Evolutionary conservation across 106 monocot genomes (phyloP).

Genomic region (Acorus gramineus): DNA sequence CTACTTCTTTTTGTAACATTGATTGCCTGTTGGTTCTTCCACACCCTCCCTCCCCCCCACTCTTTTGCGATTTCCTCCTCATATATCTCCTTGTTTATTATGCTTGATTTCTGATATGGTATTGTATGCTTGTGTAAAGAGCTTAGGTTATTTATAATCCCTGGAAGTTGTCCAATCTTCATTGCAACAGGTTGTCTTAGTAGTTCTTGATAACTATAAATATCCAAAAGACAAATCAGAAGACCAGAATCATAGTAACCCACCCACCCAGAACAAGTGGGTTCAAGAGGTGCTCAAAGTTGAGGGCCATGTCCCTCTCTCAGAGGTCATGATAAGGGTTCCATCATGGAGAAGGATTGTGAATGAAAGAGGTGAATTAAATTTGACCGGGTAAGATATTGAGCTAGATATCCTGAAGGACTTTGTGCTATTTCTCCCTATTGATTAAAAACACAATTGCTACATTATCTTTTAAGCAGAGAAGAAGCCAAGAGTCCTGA

Average conservation of each 20-base stretch:
- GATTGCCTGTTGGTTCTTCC: too few relatives aligned
- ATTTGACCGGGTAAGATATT: constrained; percentile 41
- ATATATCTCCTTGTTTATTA: too few relatives aligned
- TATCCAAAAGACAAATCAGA: constrained; percentile 29
- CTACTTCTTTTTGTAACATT: too few relatives aligned
- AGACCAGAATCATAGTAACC: constrained; percentile 16
- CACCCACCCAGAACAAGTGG: constrained; percentile 36
- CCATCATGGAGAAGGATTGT: constrained; percentile 73
- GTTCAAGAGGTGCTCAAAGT: constrained; percentile 68
- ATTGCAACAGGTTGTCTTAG: constrained; percentile 63
- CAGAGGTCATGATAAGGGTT: constrained; percentile 27
- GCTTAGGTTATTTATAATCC: too few relatives aligned
- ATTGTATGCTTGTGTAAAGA: too few relatives aligned
- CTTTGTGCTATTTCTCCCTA: not conserved
- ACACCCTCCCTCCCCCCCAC: too few relatives aligned
- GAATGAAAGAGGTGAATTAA: constrained; percentile 48
- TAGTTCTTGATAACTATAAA: constrained; percentile 73
- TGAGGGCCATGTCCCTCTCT: constrained; percentile 44
- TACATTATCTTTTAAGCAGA: constrained; percentile 20
- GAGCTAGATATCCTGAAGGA: not conserved
- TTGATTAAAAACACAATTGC: not conserved
- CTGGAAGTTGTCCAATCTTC: constrained; percentile 2
- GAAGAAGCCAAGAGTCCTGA: constrained; percentile 57
- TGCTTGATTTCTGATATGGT: too few relatives aligned
- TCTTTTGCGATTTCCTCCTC: too few relatives aligned